phyloP scores from a whole-genome alignment of 1,139 yeast genomes.

The Saccharomyces hybrid region DNA sequence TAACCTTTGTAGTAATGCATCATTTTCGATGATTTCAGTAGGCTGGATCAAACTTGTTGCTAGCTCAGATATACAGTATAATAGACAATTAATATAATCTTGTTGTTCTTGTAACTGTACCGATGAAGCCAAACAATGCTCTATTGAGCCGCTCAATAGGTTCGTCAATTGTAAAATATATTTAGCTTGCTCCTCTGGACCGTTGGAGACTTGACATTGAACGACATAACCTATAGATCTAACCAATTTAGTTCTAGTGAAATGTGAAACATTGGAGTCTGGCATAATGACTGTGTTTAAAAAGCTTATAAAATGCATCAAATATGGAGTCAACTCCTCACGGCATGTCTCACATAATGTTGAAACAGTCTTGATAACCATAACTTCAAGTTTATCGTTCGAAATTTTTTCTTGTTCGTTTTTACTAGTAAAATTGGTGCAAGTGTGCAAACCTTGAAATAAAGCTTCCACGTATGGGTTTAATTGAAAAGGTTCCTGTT shows the following conservation, averaged over 20 bases:
- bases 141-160: constrained; percentile 22
- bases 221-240: constrained; percentile 57
- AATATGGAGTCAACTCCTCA: constrained; percentile 37
- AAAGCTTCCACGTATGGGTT: constrained; percentile 45
- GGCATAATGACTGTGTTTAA: constrained; percentile 44
- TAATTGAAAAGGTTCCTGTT: constrained; percentile 35
- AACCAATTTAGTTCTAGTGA: constrained; percentile 54
- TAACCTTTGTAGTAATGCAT: constrained; percentile 26
- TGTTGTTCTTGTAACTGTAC: constrained; percentile 15
- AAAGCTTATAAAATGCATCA: constrained; percentile 47
- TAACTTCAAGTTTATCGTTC: constrained; percentile 29
- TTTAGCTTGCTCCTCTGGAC: constrained; percentile 38
- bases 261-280: constrained; percentile 39
- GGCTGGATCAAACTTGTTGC: constrained; percentile 62
- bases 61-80: constrained; percentile 55
- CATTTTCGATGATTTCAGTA: constrained; percentile 39
- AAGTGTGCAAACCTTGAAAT: constrained; percentile 35
- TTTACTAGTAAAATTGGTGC: constrained; percentile 12
- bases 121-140: constrained; percentile 15
- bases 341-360: constrained; percentile 57
- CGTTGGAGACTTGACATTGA: constrained; percentile 40
- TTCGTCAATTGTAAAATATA: constrained; percentile 27
- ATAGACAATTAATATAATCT: constrained; percentile 43
- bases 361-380: constrained; percentile 53
- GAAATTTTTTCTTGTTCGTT: constrained; percentile 5